Conservation (phyloP, 306 rosid species). For the Pueraria montana region DNA sequence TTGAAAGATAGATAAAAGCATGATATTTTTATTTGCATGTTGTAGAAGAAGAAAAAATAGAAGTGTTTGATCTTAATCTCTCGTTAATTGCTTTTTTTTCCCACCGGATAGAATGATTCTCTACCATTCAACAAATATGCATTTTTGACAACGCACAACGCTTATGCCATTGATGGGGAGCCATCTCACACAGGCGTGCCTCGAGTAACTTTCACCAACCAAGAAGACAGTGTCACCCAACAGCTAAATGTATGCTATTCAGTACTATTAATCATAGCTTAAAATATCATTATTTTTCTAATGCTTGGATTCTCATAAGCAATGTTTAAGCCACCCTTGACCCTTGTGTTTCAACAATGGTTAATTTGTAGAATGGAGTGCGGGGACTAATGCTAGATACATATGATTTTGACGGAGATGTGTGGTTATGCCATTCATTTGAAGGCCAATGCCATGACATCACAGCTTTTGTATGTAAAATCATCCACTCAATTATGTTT, state of each 20-base stretch:
- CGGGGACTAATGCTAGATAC: conserved; percentile 87
- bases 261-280: neutral
- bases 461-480: conserved; percentile 86
- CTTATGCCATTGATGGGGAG: conserved; percentile 81
- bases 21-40: neutral
- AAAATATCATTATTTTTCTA: neutral
- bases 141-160: conserved; percentile 86
- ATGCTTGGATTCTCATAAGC: neutral
- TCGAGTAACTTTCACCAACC: conserved; percentile 70
- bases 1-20: neutral
- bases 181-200: conserved; percentile 74
- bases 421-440: conserved; percentile 95
- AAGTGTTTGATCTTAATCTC: neutral
- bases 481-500: neutral
- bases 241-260: conserved; percentile 70
- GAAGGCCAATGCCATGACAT: conserved; percentile 69
- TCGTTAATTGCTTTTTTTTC: neutral
- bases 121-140: conserved; percentile 95
- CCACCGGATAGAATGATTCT: conserved; percentile 73
- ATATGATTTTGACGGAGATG: conserved; percentile 78
- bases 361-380: conserved; percentile 76
- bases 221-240: conserved; percentile 80
- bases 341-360: conserved; percentile 3
- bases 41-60: neutral
- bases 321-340: conserved; percentile 16